phyloP scores from a whole-genome alignment of 352 stramenopile genomes.

The Pythium monospermum region DNA sequence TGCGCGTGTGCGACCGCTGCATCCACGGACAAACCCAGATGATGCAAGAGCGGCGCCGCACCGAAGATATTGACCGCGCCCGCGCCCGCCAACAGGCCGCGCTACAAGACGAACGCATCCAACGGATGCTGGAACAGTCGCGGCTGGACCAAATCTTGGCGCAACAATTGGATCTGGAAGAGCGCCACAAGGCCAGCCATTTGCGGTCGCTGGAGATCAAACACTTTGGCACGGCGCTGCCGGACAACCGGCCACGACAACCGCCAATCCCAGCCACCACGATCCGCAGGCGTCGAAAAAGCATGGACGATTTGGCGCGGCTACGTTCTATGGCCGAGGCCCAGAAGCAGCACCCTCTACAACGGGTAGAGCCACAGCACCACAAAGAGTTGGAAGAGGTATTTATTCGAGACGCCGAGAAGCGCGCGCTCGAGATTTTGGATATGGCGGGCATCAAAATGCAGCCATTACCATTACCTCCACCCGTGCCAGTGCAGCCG shows the following conservation, averaged over 20 bases:
- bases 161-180: conserved; percentile 34
- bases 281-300: conserved; percentile 37
- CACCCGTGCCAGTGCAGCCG: conserved; percentile 4
- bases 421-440: conserved; percentile 41
- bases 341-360: no score
- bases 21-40: conserved; percentile 73
- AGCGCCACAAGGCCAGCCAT: conserved; percentile 33
- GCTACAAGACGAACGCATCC: conserved; percentile 61
- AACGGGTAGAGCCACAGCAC: not conserved
- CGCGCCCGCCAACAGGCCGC: conserved; percentile 63
- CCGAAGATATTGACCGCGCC: conserved; percentile 65
- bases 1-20: conserved; percentile 78
- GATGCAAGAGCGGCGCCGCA: conserved; percentile 59
- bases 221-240: conserved; percentile 44
- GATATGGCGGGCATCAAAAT: conserved; percentile 19
- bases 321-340: no score
- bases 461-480: no score
- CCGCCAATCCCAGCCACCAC: no score
- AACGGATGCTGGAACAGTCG: conserved; percentile 43
- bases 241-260: conserved; percentile 33
- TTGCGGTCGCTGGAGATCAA: conserved; percentile 49
- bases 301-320: conserved; percentile 15
- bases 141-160: conserved; percentile 46
- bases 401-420: conserved; percentile 58
- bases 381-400: conserved; percentile 35